These are phyloP conservation scores for Coemansia sp. DNA, from an alignment of 192 early-diverging fungal genomes.

Conservation along the genomic window DNA sequence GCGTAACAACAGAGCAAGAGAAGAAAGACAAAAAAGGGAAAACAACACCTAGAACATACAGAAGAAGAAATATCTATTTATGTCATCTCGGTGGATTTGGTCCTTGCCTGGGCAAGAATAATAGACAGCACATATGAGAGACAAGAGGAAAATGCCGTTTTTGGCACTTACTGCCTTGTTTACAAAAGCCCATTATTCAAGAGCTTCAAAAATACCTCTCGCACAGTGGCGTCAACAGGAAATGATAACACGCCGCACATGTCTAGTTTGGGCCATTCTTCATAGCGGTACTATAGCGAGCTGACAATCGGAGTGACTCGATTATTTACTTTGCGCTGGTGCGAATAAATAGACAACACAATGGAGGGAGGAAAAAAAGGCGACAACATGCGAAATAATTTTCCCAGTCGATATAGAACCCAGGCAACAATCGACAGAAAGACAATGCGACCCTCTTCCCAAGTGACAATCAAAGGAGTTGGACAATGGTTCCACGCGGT, in stretches of 20 bases:
- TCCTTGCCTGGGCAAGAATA: background rate
- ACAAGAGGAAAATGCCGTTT: background rate
- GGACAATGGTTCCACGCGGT: background rate
- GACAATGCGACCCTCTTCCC: conserved; percentile 1
- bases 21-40: background rate
- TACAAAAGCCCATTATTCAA: background rate
- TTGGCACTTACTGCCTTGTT: background rate
- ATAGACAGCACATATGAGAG: background rate
- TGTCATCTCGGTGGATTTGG: background rate
- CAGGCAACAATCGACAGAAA: background rate
- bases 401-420: background rate
- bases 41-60: conserved; percentile 1
- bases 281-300: background rate
- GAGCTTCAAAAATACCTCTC: background rate
- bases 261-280: background rate
- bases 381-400: background rate
- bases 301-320: background rate
- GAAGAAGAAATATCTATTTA: background rate
- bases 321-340: background rate
- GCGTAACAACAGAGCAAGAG: conserved; percentile 5
- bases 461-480: background rate
- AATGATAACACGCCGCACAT: conserved; percentile 6
- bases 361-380: background rate
- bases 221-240: background rate
- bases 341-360: conserved; percentile 1